Base-by-base conservation (phyloP, 2,329 filamentous ascomycete genomes). In the Grosmannia huntii region DNA sequence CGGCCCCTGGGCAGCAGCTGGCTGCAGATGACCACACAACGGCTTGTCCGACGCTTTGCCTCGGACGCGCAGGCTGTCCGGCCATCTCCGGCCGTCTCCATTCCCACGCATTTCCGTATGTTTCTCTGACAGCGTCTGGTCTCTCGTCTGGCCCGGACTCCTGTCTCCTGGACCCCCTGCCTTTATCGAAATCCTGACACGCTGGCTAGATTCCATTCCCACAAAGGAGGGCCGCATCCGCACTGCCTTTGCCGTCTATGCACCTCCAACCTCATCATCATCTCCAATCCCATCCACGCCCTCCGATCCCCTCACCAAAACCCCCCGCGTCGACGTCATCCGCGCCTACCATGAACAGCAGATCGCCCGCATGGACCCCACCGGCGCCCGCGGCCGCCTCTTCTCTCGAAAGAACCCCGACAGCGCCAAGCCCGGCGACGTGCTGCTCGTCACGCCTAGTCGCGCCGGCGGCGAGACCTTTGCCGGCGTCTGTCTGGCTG, bases 391-490 rank as follows among this genome's bases (percentile, higher is more conserved):
- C 61, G 86, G 85, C 50, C 82, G 83, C 36, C 84, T 99, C 59
- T 96, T 99, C 76, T 82, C 84, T 64, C 82, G 81, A 65, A 73
- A 79, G 57, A 95, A 92, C 72, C 80, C 81, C 36, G 90, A 96
- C 70, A 82, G 84, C 66, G 90, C 86, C 58, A 86, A 87, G 66
- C 82, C 87, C 1, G 94, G 94, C 67, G 94, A 99, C 72, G 89
- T 99, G 63, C 79, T 99, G 41, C 89, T 95, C 66, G 89, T 96
- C 53, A 89, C 89, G 54, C 89, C 89, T 49, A 86, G 89, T 67
- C 87, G 86, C 70, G 70, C 75, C 19, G 88, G 84, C 62, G 86
- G 86, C 61, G 92, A 97, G 71, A 89, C 92, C 7, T 96, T 96
- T 69, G 83, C 90, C 1, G 94, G 94, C 48, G 89, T 94, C 16